Conservation (phyloP, 208 protist species). For the Acanthamoeba healyi region DNA sequence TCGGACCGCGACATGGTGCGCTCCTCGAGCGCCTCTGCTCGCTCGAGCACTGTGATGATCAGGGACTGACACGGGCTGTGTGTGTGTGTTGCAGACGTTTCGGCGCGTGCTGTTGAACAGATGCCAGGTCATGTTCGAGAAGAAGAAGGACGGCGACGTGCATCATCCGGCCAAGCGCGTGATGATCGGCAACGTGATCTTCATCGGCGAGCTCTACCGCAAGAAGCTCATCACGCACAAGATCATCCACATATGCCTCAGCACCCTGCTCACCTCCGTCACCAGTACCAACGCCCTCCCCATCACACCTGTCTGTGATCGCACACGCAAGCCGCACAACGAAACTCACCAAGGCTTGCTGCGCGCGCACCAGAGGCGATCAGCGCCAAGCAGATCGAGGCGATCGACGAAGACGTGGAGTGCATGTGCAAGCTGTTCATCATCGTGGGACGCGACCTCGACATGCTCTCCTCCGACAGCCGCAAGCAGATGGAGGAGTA, state of each 20-base stretch:
- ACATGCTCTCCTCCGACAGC: not conserved
- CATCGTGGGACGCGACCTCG: slow-evolving; percentile 61
- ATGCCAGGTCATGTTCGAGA: slow-evolving; percentile 58
- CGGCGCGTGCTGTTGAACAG: not conserved
- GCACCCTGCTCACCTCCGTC: not conserved
- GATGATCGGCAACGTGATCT: slow-evolving; percentile 63
- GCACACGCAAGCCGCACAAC: not conserved
- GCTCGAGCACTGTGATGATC: not conserved
- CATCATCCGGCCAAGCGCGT: not conserved
- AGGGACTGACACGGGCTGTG: not conserved
- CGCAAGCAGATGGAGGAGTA: not conserved
- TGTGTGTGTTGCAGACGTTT: not conserved
- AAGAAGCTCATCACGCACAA: slow-evolving; percentile 16
- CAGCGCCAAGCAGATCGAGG: not conserved
- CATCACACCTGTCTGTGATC: not conserved
- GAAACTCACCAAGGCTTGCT: no score
- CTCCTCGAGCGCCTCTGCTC: no score
- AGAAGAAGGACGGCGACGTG: not conserved
- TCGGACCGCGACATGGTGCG: slow-evolving; percentile 14
- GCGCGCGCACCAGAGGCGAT: not conserved
- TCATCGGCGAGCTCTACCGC: slow-evolving; percentile 65
- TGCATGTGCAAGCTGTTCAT: slow-evolving; percentile 73
- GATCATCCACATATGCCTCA: slow-evolving; percentile 38
- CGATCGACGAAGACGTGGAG: slow-evolving; percentile 59
- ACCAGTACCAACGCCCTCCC: not conserved